Evolutionary conservation across 345 rosid species (phyloP).

Genomic region (Theobroma cacao): DNA sequence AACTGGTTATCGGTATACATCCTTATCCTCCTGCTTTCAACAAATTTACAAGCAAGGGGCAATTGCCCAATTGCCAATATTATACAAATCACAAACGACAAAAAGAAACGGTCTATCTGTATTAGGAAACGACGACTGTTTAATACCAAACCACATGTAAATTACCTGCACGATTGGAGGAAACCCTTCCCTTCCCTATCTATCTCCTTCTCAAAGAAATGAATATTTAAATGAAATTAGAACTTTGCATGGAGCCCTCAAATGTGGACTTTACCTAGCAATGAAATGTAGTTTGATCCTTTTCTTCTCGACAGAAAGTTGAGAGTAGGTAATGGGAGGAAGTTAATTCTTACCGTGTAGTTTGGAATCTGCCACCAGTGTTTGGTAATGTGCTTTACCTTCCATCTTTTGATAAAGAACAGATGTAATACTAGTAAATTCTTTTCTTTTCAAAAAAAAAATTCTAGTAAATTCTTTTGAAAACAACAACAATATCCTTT

Average conservation of each 20-base stretch:
- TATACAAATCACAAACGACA: neutral
- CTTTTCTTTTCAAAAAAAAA: no score
- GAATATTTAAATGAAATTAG: neutral
- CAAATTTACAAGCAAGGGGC: neutral
- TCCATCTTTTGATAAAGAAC: neutral
- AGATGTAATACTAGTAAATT: neutral
- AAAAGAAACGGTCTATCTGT: neutral
- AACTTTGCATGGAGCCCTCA: neutral
- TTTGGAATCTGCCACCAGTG: neutral
- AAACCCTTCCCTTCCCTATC: neutral
- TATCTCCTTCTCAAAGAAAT: neutral
- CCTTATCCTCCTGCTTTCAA: neutral
- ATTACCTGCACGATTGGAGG: slow-evolving; percentile 11
- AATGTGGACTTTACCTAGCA: neutral
- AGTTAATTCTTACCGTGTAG: neutral
- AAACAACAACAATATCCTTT: slow-evolving; percentile 1
- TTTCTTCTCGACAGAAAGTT: neutral
- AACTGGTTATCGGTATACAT: neutral
- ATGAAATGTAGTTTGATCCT: neutral
- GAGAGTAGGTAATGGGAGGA: slow-evolving; percentile 6
- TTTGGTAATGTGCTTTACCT: slow-evolving; percentile 8
- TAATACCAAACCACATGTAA: neutral
- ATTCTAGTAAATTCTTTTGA: neutral
- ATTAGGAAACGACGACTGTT: neutral
- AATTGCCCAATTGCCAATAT: no score